Conservation (phyloP, 2,329 filamentous ascomycete genomes). For the Trichoderma sp. region DNA sequence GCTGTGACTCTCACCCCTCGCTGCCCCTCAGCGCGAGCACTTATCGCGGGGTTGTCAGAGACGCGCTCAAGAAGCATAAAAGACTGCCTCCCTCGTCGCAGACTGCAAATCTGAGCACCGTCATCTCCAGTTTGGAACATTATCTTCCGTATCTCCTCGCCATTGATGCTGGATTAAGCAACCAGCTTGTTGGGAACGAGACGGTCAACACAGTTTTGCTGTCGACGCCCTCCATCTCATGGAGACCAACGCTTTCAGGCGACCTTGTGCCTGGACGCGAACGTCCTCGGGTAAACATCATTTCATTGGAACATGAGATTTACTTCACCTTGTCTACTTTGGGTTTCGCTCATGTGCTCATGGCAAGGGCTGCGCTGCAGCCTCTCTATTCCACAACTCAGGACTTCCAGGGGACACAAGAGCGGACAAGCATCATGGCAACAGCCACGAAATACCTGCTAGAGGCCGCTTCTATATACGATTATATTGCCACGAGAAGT, state of each 20-base stretch:
- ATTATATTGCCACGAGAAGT: conserved; percentile 61
- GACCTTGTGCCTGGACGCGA: conserved; percentile 63
- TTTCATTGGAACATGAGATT: conserved; percentile 77
- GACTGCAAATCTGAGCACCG: conserved; percentile 63
- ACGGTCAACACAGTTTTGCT: conserved; percentile 65
- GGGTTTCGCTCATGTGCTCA: conserved; percentile 68
- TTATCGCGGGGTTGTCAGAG: conserved; percentile 76
- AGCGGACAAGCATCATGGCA: conserved; percentile 66
- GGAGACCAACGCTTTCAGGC: conserved; percentile 75
- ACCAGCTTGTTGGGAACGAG: conserved; percentile 47
- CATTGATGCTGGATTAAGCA: conserved; percentile 68
- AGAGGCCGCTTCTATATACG: conserved; percentile 74
- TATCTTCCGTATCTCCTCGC: conserved; percentile 85
- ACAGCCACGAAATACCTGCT: conserved; percentile 75
- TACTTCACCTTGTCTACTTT: conserved; percentile 75
- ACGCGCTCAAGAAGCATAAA: conserved; percentile 85
- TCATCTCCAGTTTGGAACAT: conserved; percentile 66
- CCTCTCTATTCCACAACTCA: conserved; percentile 66
- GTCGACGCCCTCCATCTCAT: conserved; percentile 64
- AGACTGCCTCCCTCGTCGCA: conserved; percentile 71
- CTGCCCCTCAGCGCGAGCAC: conserved; percentile 79
- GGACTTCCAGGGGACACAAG: conserved; percentile 59
- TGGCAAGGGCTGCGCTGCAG: conserved; percentile 69
- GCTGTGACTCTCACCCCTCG: conserved; percentile 81
- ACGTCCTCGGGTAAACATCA: conserved; percentile 62